These are phyloP conservation scores for Tetrahymena malaccensis DNA, from an alignment of 73 alveolate species.

Conservation along the genomic window DNA sequence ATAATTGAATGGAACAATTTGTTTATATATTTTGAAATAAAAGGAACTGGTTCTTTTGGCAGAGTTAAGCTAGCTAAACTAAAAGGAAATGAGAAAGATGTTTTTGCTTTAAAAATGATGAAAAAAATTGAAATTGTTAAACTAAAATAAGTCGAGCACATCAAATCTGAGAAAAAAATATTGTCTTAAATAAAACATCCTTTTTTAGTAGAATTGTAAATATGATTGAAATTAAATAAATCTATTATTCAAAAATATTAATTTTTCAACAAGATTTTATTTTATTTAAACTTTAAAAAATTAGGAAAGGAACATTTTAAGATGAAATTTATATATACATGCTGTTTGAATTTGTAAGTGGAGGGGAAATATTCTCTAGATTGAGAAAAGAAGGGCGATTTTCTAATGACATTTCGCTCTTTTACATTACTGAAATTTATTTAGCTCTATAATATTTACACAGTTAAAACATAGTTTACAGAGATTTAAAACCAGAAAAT, in stretches of 20 bases:
- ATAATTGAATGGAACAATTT: background rate
- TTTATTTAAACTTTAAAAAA: background rate
- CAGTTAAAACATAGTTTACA: slow-evolving; percentile 46
- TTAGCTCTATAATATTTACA: slow-evolving; percentile 56
- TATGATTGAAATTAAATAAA: background rate
- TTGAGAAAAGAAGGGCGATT: slow-evolving; percentile 53
- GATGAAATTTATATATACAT: slow-evolving; percentile 46
- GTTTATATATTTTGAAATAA: background rate
- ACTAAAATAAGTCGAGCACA: slow-evolving; percentile 65
- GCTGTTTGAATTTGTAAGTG: slow-evolving; percentile 57
- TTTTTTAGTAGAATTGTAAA: slow-evolving; percentile 32
- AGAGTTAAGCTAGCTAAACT: slow-evolving; percentile 84
- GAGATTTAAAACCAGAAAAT: slow-evolving; percentile 70
- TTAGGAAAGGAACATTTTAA: slow-evolving; percentile 37
- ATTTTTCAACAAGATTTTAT: slow-evolving; percentile 3
- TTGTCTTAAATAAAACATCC: slow-evolving; percentile 35
- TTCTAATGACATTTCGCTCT: slow-evolving; percentile 44
- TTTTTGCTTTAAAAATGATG: slow-evolving; percentile 89
- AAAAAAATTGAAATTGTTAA: slow-evolving; percentile 85
- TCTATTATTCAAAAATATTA: no score
- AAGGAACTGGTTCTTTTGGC: slow-evolving; percentile 96
- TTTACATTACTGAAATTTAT: slow-evolving; percentile 53
- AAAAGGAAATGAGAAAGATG: slow-evolving; percentile 52
- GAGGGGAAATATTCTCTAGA: slow-evolving; percentile 58
- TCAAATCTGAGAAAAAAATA: slow-evolving; percentile 41